Percentiles rank a stretch among this genome's conserved stretches.
Evolutionary conservation across 805 yeast genomes (phyloP).

Genomic region (Candida qinlingensis): DNA sequence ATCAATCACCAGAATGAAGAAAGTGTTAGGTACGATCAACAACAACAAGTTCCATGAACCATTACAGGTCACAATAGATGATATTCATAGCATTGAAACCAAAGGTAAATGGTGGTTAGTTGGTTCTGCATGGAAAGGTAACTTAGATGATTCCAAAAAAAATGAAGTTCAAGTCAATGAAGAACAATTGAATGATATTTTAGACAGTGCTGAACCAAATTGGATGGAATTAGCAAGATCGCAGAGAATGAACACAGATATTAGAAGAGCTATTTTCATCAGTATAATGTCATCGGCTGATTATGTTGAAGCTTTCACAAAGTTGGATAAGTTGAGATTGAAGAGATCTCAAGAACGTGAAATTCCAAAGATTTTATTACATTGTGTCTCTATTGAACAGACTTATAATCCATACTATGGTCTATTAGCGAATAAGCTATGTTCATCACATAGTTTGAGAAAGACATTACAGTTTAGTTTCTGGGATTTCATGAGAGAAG

Average conservation of each 20-base stretch:
- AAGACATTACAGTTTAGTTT: conserved; percentile 84
- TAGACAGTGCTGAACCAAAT: conserved; percentile 46
- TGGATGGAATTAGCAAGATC: conserved; percentile 83
- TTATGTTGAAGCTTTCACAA: conserved; percentile 78
- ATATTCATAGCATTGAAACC: conserved; percentile 68
- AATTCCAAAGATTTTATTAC: conserved; percentile 77
- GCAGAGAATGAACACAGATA: conserved; percentile 93
- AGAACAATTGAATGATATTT: conserved; percentile 15
- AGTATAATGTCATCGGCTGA: conserved; percentile 95
- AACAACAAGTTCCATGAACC: conserved; percentile 57
- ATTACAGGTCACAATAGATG: conserved; percentile 75
- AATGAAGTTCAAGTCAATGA: conserved; percentile 21
- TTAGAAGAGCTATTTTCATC: conserved; percentile 88
- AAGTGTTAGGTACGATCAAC: conserved; percentile 50
- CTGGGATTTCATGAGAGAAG: conserved; percentile 78
- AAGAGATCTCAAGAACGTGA: conserved; percentile 81
- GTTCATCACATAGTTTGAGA: conserved; percentile 67
- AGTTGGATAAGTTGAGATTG: conserved; percentile 72
- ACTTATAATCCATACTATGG: conserved; percentile 89
- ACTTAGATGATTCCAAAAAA: conserved; percentile 23
- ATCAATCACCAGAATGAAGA: conserved; percentile 54
- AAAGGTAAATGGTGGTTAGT: conserved; percentile 99
- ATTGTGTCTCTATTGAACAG: conserved; percentile 80
- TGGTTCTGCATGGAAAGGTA: conserved; percentile 96
- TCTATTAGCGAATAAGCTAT: conserved; percentile 66